These are phyloP conservation scores for Psilocybe sp. DNA, from an alignment of 768 basidiomycete genomes.

Conservation along the genomic window DNA sequence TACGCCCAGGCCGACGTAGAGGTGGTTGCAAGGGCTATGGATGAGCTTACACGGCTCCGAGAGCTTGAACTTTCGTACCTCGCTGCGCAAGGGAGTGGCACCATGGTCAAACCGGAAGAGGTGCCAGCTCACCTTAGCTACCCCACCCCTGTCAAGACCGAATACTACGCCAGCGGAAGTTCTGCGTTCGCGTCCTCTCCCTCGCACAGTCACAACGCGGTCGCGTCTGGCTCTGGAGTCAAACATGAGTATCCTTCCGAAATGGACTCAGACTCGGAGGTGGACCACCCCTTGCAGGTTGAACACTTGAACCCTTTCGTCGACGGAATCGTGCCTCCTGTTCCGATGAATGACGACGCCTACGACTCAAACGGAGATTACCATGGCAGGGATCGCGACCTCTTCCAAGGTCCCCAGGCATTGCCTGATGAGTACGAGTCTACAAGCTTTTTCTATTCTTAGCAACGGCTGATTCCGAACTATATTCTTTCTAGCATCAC, in stretches of 20 bases:
- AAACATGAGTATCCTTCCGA: background rate
- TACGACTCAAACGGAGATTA: slow-evolving; percentile 45
- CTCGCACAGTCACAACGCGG: background rate
- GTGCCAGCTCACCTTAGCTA: background rate
- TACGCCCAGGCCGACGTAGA: background rate
- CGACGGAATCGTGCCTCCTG: slow-evolving; percentile 19
- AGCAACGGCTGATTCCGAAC: background rate
- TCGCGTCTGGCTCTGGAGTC: background rate
- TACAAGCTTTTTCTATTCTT: background rate
- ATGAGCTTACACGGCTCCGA: background rate
- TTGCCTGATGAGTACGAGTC: slow-evolving; percentile 47
- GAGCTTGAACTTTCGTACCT: too few relatives aligned
- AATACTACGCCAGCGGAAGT: background rate
- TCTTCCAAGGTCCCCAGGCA: slow-evolving; percentile 38
- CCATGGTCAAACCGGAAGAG: too few relatives aligned
- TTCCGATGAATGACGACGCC: slow-evolving; percentile 26
- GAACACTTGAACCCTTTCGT: slow-evolving; percentile 10
- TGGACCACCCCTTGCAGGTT: slow-evolving; percentile 12
- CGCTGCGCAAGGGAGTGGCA: too few relatives aligned
- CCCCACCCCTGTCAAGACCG: background rate
- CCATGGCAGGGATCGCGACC: slow-evolving; percentile 43
- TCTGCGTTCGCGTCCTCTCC: background rate
- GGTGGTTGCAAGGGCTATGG: background rate
- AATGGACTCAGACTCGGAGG: slow-evolving; percentile 13
- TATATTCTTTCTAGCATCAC: slow-evolving; percentile 37